A percentile compares a stretch with the other conserved stretches of the same genome.
Evolutionary conservation across 2,329 filamentous ascomycete species (phyloP).

Genomic region (Onygenales sp.): DNA sequence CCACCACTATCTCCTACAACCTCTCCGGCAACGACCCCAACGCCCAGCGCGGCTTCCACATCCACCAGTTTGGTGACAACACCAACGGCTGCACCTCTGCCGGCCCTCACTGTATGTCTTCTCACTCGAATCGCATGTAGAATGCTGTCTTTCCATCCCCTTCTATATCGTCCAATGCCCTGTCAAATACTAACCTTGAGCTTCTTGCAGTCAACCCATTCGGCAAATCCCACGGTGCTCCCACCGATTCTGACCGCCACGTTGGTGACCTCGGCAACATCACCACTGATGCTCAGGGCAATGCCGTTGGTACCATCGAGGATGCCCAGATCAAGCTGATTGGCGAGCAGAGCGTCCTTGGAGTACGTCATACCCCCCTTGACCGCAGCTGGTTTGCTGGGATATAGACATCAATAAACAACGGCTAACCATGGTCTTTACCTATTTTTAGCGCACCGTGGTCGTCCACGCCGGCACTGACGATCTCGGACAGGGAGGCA

Average conservation of each 20-base stretch:
- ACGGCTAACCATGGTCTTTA: neutral
- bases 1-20: constrained; percentile 85
- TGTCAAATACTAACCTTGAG: neutral
- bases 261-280: constrained; percentile 98
- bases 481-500: constrained; percentile 84
- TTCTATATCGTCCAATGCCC: neutral
- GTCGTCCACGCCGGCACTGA: constrained; percentile 94
- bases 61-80: constrained; percentile 99
- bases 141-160: neutral
- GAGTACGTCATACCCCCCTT: constrained; percentile 48
- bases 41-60: constrained; percentile 94
- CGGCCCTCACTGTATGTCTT: constrained; percentile 81
- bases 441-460: constrained; percentile 62
- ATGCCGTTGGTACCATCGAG: constrained; percentile 66
- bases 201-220: constrained; percentile 73
- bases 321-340: constrained; percentile 93
- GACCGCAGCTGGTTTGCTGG: neutral
- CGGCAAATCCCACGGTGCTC: constrained; percentile 85
- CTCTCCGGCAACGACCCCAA: constrained; percentile 88
- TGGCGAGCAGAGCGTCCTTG: constrained; percentile 87
- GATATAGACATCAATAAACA: neutral
- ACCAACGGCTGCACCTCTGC: constrained; percentile 99
- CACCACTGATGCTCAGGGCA: constrained; percentile 87
- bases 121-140: neutral
- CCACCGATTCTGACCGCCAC: constrained; percentile 73